phyloP scores from a whole-genome alignment of 1,284 basidiomycete species.

The Sphaerobolus stellatus region DNA sequence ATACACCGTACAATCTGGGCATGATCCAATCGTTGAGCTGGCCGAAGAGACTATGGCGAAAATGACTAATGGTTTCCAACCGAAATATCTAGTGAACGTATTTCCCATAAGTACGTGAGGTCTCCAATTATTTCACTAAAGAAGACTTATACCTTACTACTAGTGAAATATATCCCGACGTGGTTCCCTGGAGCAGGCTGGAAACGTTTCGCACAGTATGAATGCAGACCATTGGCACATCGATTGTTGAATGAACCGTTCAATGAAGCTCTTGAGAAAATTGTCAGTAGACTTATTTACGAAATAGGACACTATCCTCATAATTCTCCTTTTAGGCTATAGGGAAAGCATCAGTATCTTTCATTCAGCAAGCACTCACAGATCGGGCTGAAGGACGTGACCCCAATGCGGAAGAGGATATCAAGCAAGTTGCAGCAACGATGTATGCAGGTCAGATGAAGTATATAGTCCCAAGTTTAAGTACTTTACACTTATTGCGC shows the following conservation, averaged over 20 bases:
- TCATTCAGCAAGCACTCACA: background rate
- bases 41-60: background rate
- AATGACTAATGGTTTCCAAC: background rate
- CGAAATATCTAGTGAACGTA: background rate
- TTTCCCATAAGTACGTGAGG: background rate
- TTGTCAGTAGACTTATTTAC: background rate
- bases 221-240: no score
- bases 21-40: background rate
- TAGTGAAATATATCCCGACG: constrained; percentile 21
- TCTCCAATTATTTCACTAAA: background rate
- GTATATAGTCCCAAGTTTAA: background rate
- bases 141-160: constrained; percentile 4
- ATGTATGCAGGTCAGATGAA: constrained; percentile 21
- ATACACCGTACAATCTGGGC: background rate
- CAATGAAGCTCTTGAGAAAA: constrained; percentile 18
- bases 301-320: constrained; percentile 13
- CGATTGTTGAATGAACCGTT: no score
- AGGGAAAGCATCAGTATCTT: background rate
- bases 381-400: no score
- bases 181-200: no score
- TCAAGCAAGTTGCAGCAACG: background rate
- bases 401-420: no score
- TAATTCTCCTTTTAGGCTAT: background rate
- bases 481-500: background rate
- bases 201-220: no score